Evolutionary conservation across 345 rosid species (phyloP).

Genomic region (Theobroma cacao): DNA sequence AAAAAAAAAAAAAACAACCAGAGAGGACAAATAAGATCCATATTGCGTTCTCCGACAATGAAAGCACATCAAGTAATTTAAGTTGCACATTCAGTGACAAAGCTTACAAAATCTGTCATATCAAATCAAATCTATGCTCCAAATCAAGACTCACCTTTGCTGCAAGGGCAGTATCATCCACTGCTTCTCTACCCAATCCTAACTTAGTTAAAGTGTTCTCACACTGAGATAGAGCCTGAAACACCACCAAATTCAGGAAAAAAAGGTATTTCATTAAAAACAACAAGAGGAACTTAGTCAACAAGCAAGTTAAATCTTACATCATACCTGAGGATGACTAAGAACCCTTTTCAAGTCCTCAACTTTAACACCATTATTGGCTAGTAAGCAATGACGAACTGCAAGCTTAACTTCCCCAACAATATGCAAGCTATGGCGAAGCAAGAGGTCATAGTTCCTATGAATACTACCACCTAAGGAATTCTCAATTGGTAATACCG

Average conservation of each 20-base stretch:
- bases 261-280: no score
- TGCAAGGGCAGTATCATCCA: constrained; percentile 97
- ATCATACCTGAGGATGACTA: constrained; percentile 97
- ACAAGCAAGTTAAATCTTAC: no score
- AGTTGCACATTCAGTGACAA: neutral
- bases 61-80: neutral
- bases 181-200: constrained; percentile 87
- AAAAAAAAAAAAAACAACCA: no score
- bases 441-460: constrained; percentile 89
- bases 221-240: constrained; percentile 99
- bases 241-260: no score
- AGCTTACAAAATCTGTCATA: neutral
- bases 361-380: constrained; percentile 76
- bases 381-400: constrained; percentile 89
- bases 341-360: constrained; percentile 83
- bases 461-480: constrained; percentile 99
- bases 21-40: neutral
- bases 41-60: neutral
- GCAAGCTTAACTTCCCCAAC: constrained; percentile 95
- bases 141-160: constrained; percentile 78
- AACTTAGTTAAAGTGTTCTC: constrained; percentile 79
- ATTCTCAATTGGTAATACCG: constrained; percentile 94
- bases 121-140: no score
- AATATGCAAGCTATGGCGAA: constrained; percentile 88
- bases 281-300: no score